Base-by-base conservation (phyloP, 2,329 filamentous ascomycete species). In the Zasmidium citrigriseum region DNA sequence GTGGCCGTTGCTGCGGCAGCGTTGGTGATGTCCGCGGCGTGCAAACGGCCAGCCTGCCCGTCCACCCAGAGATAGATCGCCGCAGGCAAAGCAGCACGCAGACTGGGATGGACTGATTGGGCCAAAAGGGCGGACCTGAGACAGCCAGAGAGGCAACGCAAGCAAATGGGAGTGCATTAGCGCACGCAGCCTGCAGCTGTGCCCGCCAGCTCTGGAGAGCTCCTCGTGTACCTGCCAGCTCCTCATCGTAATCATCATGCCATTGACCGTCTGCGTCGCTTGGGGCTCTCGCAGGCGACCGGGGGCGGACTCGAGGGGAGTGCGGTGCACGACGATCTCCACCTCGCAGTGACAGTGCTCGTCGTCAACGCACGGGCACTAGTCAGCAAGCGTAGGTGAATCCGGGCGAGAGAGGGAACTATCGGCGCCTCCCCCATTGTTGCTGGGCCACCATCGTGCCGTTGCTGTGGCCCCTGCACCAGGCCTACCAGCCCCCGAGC, bases 101-200 rank as follows among this genome's bases (percentile, higher is more conserved):
- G 46, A 16, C 14, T 16, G 34, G 14, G 12, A n/a, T 10, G 34
- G 34, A 45, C 27, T 46, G 51, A 41, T 41, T 41, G 34, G 45
- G 55, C 22, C 49, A 48, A 20, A 48, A 24, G n/a, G 49, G 38
- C 27, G 51, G 24, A 51, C 38, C 21, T 51, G 34, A 41, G 34
- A 41, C 34, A 41, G 34, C 47, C 41, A 47, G 52, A 59, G 46
- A 59, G 52, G 52, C 47, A 22, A 55, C 41, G 51, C 46, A 55
- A 23, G 56, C 52, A 51, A 46, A 46, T 44, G 16, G 57, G 22
- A 38, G 23, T 51, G 57, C 60, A 57, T 62, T 60, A 60, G 60
- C 55, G 60, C 50, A 41, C 49, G 44, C 46, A 45, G 25, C 47
- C 34, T 41, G 34, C 34, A 41, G 34, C 34, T 41, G 34, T 41